phyloP scores from a whole-genome alignment of 108 stramenopile species.

The Nannochloropsis granulata region DNA sequence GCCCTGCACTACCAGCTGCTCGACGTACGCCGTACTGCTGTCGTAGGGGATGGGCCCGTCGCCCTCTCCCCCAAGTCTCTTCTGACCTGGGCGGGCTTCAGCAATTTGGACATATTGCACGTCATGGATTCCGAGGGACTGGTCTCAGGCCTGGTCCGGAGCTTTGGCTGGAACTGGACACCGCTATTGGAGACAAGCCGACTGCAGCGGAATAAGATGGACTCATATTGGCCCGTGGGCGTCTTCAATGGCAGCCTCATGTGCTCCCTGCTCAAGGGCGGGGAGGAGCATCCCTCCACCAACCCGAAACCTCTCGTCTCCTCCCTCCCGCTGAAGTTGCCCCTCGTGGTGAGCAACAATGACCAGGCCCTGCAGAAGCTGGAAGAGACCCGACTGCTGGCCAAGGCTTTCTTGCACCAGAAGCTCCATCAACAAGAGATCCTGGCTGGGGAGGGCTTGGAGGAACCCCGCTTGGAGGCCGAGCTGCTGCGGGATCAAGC shows the following conservation, averaged over 20 bases:
- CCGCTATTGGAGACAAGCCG: conserved; percentile 12
- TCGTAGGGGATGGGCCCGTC: not conserved
- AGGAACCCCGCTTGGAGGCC: not conserved
- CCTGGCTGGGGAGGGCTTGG: not conserved
- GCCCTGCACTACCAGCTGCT: conserved; percentile 19
- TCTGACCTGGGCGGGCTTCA: conserved; percentile 19
- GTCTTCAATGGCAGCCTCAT: conserved; percentile 16
- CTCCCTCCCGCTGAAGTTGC: not conserved
- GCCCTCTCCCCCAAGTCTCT: conserved; percentile 4
- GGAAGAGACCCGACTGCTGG: not conserved
- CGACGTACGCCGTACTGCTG: not conserved
- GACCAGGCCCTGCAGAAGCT: not conserved
- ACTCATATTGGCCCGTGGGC: conserved; percentile 21
- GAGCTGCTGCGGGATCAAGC: conserved; percentile 5
- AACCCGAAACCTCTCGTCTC: not conserved
- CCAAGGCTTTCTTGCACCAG: not conserved
- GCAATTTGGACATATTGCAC: conserved; percentile 3
- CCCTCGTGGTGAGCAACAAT: not conserved
- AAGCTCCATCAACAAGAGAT: not conserved
- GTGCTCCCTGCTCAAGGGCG: conserved; percentile 6
- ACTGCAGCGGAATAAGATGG: conserved; percentile 9
- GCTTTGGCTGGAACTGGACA: conserved; percentile 19
- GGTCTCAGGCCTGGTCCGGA: conserved; percentile 1
- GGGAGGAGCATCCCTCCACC: conserved; percentile 15
- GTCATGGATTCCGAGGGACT: conserved; percentile 13